phyloP scores from a whole-genome alignment of 2,329 filamentous ascomycete species.

The Xylaria sp. region DNA sequence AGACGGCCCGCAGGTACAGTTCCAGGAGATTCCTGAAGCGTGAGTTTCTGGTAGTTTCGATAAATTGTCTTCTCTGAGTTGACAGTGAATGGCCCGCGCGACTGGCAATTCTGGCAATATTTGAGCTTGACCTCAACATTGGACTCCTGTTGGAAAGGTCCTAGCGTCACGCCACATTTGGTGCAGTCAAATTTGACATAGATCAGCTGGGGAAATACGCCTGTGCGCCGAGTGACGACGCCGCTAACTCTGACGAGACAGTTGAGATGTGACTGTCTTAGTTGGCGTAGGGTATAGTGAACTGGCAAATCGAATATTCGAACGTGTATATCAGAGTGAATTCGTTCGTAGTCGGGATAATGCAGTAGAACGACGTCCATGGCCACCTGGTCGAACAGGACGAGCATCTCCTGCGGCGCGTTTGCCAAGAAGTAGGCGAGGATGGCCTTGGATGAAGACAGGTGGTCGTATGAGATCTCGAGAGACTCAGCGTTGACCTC shows the following conservation, averaged over 20 bases:
- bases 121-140: conserved; percentile 95
- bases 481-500: conserved; percentile 96
- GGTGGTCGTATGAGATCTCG: conserved; percentile 93
- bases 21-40: conserved; percentile 93
- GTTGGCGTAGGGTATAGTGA: conserved; percentile 91
- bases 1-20: conserved; percentile 95
- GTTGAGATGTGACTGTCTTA: conserved; percentile 95
- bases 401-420: conserved; percentile 91
- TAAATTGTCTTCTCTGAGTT: conserved; percentile 99
- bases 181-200: conserved; percentile 98
- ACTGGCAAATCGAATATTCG: conserved; percentile 94
- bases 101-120: conserved; percentile 96
- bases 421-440: conserved; percentile 96
- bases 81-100: conserved; percentile 89
- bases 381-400: conserved; percentile 94
- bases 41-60: conserved; percentile 97
- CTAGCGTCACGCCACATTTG: conserved; percentile 90
- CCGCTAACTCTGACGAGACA: conserved; percentile 92
- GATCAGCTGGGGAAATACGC: conserved; percentile 96
- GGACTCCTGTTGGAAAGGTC: conserved; percentile 96
- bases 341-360: conserved; percentile 96
- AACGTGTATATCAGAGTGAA: conserved; percentile 97
- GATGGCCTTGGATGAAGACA: conserved; percentile 88
- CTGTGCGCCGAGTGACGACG: conserved; percentile 90
- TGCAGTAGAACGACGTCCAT: conserved; percentile 96